A percentile compares a stretch with the other conserved stretches of the same genome.
phyloP scores from a whole-genome alignment of 768 basidiomycete genomes.

The Termitomyces sp. region DNA sequence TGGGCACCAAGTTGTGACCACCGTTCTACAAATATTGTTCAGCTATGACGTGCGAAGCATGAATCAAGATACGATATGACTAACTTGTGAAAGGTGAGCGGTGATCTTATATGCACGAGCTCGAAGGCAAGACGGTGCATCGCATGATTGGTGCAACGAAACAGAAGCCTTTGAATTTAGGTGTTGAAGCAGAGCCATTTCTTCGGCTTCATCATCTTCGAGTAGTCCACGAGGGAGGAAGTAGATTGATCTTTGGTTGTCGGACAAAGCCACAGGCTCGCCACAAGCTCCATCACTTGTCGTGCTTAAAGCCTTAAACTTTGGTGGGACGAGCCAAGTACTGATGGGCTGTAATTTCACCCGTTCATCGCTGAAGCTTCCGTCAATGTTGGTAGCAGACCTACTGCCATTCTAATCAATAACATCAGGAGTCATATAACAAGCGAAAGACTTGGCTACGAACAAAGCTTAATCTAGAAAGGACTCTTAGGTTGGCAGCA shows the following conservation, averaged over 20 bases:
- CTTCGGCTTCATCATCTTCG: neutral
- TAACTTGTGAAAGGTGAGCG: neutral
- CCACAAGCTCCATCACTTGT: neutral
- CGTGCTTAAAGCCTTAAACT: neutral
- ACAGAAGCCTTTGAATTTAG: neutral
- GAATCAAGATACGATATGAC: neutral
- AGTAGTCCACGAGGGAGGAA: conserved; percentile 6
- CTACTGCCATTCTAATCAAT: neutral
- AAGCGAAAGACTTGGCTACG: neutral
- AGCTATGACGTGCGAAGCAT: neutral
- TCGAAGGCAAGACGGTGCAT: conserved; percentile 2
- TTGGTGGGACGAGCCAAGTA: neutral
- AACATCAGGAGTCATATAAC: neutral
- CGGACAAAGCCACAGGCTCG: neutral
- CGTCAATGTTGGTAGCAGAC: neutral
- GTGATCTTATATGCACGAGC: neutral
- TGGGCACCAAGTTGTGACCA: neutral
- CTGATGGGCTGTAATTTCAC: neutral
- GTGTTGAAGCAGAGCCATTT: neutral
- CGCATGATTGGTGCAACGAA: neutral
- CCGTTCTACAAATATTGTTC: neutral
- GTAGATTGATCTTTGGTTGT: neutral
- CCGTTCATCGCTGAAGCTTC: neutral
- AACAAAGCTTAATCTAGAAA: neutral
- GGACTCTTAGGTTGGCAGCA: neutral